phyloP scores from a whole-genome alignment of 2,329 filamentous ascomycete genomes.

The Amauroascus niger region DNA sequence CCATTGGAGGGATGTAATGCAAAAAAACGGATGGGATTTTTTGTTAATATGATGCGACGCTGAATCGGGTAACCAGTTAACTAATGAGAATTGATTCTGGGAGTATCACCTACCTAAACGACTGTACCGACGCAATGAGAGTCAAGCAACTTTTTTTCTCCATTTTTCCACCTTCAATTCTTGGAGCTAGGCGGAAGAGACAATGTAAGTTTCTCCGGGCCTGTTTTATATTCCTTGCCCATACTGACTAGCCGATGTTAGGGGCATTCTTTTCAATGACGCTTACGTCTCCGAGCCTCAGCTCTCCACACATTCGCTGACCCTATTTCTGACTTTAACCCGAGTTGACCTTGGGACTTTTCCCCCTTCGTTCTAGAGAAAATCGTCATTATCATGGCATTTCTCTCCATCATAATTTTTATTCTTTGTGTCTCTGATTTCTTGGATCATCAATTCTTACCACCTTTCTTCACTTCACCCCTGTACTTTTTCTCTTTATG shows the following conservation, averaged over 20 bases:
- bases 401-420: not conserved
- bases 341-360: not conserved
- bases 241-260: not conserved
- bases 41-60: conserved; percentile 58
- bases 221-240: too few relatives aligned
- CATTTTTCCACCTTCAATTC: not conserved
- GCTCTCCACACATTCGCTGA: not conserved
- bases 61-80: not conserved
- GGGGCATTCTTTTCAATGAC: too few relatives aligned
- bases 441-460: too few relatives aligned
- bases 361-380: not conserved
- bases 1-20: conserved; percentile 91
- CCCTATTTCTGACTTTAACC: not conserved
- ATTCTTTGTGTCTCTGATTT: too few relatives aligned
- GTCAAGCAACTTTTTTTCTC: not conserved
- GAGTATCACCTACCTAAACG: not conserved
- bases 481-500: too few relatives aligned
- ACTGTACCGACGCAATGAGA: not conserved
- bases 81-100: not conserved
- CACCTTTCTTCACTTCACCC: too few relatives aligned
- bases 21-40: conserved; percentile 80
- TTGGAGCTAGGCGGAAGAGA: not conserved
- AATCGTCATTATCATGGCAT: not conserved
- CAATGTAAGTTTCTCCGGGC: too few relatives aligned
- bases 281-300: not conserved